A percentile compares a stretch with the other conserved stretches of the same genome.
Evolutionary conservation across 140 eudicot species (phyloP).

Genomic region (Ambrosia hybrid): DNA sequence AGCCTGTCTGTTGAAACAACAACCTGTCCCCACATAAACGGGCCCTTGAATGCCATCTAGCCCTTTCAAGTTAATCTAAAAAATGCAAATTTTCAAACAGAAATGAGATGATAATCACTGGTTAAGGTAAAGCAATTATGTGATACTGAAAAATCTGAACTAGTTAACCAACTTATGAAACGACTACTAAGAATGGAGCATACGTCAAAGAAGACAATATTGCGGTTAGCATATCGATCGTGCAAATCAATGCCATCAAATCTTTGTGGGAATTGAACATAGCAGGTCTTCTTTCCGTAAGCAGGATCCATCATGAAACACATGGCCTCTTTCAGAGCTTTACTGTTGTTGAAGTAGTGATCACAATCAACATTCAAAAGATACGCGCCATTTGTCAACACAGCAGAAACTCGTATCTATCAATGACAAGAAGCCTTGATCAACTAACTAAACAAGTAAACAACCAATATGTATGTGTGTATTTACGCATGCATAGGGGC

Average conservation of each 20-base stretch:
- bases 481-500: neutral
- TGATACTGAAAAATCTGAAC: neutral
- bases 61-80: constrained; percentile 66
- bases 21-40: constrained; percentile 66
- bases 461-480: neutral
- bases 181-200: constrained; percentile 24
- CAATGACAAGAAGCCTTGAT: constrained; percentile 9
- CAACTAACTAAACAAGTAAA: constrained; percentile 11
- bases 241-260: constrained; percentile 94
- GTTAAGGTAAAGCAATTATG: too few relatives aligned
- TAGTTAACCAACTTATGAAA: neutral
- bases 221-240: constrained; percentile 97
- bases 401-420: constrained; percentile 97
- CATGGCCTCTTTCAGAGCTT: constrained; percentile 97
- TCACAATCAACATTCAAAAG: constrained; percentile 94
- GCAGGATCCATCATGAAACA: constrained; percentile 98
- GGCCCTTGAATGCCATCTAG: constrained; percentile 71
- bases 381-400: constrained; percentile 91
- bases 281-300: constrained; percentile 80
- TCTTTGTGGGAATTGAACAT: constrained; percentile 94
- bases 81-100: neutral
- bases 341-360: constrained; percentile 96
- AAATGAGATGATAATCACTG: neutral
- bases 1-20: constrained; percentile 91
- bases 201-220: constrained; percentile 94